Percentiles rank a stretch among this genome's conserved stretches.
phyloP scores from a whole-genome alignment of 805 yeast genomes.

The Pichia pseudocactophila region DNA sequence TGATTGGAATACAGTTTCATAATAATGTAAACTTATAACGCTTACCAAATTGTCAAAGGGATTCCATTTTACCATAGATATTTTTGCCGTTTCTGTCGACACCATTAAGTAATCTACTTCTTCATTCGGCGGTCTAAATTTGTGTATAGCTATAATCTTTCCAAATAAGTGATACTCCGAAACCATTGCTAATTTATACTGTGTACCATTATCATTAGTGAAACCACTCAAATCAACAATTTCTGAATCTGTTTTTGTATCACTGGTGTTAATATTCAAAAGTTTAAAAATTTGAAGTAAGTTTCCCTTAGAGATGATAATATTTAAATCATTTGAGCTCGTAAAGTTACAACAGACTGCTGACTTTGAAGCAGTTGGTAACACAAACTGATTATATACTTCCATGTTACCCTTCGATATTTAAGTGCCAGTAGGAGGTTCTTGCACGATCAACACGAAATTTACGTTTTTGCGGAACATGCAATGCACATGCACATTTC shows the following conservation, averaged over 20 bases:
- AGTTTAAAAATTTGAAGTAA: constrained; percentile 54
- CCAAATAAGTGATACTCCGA: constrained; percentile 72
- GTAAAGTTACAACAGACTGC: constrained; percentile 40
- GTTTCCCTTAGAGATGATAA: constrained; percentile 65
- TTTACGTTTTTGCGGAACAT: no score
- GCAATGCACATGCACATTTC: no score
- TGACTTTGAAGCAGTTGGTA: constrained; percentile 65
- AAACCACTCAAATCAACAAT: constrained; percentile 9
- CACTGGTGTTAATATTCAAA: constrained; percentile 19
- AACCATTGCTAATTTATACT: constrained; percentile 32
- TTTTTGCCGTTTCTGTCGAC: constrained; percentile 65
- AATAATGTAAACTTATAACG: constrained; percentile 77
- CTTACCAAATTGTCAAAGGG: constrained; percentile 39
- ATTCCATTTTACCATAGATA: constrained; percentile 72
- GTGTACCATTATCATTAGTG: constrained; percentile 13
- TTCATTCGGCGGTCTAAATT: constrained; percentile 38
- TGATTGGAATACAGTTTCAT: constrained; percentile 58
- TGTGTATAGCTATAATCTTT: constrained; percentile 46
- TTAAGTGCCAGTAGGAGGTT: not conserved
- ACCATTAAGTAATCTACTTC: constrained; percentile 51
- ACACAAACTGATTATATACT: constrained; percentile 66
- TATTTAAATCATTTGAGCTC: constrained; percentile 35
- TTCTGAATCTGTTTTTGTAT: constrained; percentile 7
- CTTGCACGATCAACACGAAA: no score
- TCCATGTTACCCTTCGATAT: constrained; percentile 43